Evolutionary conservation across 164 flowering plant species (phyloP), one percentile per base, ranked within the genome.

Genomic region (Tinospora cordifolia): DNA sequence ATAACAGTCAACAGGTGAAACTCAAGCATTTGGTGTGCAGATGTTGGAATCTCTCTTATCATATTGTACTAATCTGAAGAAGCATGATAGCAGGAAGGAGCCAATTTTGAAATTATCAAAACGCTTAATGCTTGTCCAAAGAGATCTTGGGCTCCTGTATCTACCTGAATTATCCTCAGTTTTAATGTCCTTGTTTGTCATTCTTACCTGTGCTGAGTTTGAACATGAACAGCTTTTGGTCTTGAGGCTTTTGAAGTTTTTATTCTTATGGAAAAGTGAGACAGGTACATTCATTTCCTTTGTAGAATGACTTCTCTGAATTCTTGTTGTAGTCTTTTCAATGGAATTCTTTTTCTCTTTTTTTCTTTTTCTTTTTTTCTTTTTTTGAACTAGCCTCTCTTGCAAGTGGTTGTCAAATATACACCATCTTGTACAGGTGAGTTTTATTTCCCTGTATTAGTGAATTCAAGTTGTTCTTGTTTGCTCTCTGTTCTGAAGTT

Each of bases 151-250:
- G 30, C 70, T 95, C 81, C 81, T 39, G 49, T 91, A 79, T 76
- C 30, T 80, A 26, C 84, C 84, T 49, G 81, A 83, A 62, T 65
- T 85, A 1, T 82, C 79, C 11, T 79, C 87, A 44, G 74, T 71
- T 63, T 68, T 77, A 40, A 72, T 76, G 30, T 87, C 88, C 66
- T 80, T 92, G 65, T 84, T 85, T 73, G 10, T 79, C 62, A 72
- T 77, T 60, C 88, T 95, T 65, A 36, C 77, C 44, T 81, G 74
- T 63, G 82, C 87, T 11, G 90, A 92, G 73, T 78, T 90, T 75
- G 99, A 92, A 72, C 92, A 91, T 66, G 96, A 90, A 71, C 93
- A 92, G 74, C 80, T 87, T 17, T 79, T 86, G 46, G 47, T 84
- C 65, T 65, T 90, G 79, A 89, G 85, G 68, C 77, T 95, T 54